Conservation (phyloP, 805 yeast genomes). For the Naumovozyma castellii region DNA sequence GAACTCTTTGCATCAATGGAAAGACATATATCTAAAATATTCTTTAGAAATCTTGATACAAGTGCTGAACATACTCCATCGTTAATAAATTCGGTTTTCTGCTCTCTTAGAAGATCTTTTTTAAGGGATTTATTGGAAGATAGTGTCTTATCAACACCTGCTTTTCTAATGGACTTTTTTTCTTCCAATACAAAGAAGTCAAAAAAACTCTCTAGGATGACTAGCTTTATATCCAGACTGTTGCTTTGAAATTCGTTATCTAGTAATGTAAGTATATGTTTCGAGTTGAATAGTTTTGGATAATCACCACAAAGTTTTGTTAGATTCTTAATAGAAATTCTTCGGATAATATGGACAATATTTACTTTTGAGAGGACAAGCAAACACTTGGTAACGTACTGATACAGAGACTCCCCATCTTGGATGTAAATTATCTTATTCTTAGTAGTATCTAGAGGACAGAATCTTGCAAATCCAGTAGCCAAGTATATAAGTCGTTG, state of each 20-base stretch:
- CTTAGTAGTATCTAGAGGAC: constrained; percentile 41
- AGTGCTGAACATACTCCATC: constrained; percentile 71
- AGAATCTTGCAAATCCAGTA: constrained; percentile 63
- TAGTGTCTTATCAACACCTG: constrained; percentile 33
- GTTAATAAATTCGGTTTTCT: constrained; percentile 35
- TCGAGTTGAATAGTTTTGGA: constrained; percentile 57
- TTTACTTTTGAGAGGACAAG: constrained; percentile 41
- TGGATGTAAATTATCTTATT: constrained; percentile 28
- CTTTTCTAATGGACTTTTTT: constrained; percentile 32
- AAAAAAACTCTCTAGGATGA: constrained; percentile 47
- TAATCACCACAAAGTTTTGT: constrained; percentile 51
- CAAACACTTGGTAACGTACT: constrained; percentile 51
- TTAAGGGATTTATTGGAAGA: constrained; percentile 34
- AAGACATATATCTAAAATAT: constrained; percentile 42
- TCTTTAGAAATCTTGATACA: constrained; percentile 49
- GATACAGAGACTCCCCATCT: constrained; percentile 45
- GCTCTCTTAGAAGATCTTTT: constrained; percentile 34
- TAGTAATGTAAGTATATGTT: constrained; percentile 41
- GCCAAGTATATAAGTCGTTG: constrained; percentile 51
- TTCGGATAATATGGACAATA: constrained; percentile 31
- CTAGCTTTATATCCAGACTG: constrained; percentile 37
- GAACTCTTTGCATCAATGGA: constrained; percentile 39
- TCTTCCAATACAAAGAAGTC: constrained; percentile 54
- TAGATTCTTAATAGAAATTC: constrained; percentile 48
- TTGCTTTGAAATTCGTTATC: constrained; percentile 39